Base-by-base conservation (phyloP, 2,329 filamentous ascomycete species). In the Venturia asperata region DNA sequence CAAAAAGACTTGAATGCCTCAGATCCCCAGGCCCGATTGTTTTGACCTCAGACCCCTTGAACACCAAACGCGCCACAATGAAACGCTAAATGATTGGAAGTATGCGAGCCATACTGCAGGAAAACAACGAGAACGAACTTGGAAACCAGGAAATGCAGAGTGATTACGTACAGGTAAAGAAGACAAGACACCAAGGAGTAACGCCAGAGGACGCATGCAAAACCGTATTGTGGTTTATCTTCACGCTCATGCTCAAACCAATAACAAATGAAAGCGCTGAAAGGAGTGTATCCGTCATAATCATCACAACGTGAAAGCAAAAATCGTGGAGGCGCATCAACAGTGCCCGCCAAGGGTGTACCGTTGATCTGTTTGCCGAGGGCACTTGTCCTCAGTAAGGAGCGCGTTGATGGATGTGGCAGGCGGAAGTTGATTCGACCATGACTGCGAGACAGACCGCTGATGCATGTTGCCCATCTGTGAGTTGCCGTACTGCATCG, bases 351-450 rank as follows among this genome's bases (percentile, higher is more conserved):
- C 49, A 19, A 55, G 43, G 72, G 73, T 67, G 74, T 70, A 63
- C 72, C 74, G 62, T 70, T 49, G 37, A 61, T 62, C 58, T 5
- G 52, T 41, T 24, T 66, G 64, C 30, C 71, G 67, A 4, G 71
- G 71, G 62, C 75, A 74, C 71, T 72, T 73, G 65, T 76, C 74
- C 63, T 76, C 75, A 24, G 72, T 77, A 68, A 77, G 70, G 10
- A 77, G 67, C 63, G 74, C 73, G 19, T 75, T 73, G 67, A 77
- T 77, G 7, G 66, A 52, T 6, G 67, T 68, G 17, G 66, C 49
- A 37, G 74, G 74, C 21, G 72, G 52, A 5, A 58, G 52, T 11
- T 37, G 52, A 10, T 37, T 37, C 19, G 21, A 27, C 52, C 52
- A 58, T 5, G 27, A n/a, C 21, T 52, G 47, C n/a, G n/a, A 27